Evolutionary conservation across 2,329 filamentous ascomycete species (phyloP).

Genomic region (Xylariaceae sp.): DNA sequence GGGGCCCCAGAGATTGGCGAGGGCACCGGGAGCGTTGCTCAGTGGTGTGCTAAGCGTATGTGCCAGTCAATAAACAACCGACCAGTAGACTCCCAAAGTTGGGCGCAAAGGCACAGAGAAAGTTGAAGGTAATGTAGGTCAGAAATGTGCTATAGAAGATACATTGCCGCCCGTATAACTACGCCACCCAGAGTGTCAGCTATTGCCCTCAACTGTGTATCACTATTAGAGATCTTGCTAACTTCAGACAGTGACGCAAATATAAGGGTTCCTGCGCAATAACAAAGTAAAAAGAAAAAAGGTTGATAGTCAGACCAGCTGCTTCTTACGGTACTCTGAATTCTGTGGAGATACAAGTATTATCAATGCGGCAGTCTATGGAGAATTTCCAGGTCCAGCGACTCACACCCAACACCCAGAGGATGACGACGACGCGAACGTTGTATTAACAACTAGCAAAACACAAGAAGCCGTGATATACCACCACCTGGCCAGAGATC

Average conservation of each 20-base stretch:
- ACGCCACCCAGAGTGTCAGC: too few relatives aligned
- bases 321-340: constrained; percentile 55
- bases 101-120: constrained; percentile 60
- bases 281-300: constrained; percentile 62
- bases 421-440: constrained; percentile 55
- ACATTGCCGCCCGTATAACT: constrained; percentile 59
- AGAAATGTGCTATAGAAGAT: constrained; percentile 58
- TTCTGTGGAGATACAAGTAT: constrained; percentile 49
- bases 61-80: constrained; percentile 61
- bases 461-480: constrained; percentile 50
- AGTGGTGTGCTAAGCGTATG: constrained; percentile 49
- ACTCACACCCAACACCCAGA: constrained; percentile 46
- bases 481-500: constrained; percentile 48
- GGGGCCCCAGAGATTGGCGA: constrained; percentile 60
- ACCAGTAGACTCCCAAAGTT: constrained; percentile 59
- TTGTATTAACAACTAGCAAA: constrained; percentile 60
- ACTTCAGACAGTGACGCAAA: constrained; percentile 62
- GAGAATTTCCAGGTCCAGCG: too few relatives aligned
- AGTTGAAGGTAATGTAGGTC: constrained; percentile 56
- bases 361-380: too few relatives aligned
- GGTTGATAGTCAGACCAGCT: constrained; percentile 57
- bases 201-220: too few relatives aligned
- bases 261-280: constrained; percentile 62
- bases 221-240: background rate
- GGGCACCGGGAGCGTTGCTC: constrained; percentile 54